Conservation (phyloP, 192 early-diverging fungal species). For the Coemansia interrupta region DNA sequence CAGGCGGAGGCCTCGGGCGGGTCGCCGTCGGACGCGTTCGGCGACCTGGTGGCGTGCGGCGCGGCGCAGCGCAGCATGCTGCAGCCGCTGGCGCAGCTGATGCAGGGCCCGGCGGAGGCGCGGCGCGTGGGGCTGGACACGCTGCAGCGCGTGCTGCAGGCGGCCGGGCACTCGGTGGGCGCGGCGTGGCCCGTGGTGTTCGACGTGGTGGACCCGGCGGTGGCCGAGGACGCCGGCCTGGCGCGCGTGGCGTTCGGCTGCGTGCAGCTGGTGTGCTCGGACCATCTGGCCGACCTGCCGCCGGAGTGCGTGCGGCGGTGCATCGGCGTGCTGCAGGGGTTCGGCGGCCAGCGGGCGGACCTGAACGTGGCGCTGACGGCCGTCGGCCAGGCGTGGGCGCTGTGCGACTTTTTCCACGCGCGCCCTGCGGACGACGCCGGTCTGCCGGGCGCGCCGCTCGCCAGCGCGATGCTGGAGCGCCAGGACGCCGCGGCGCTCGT, state of each 20-base stretch:
- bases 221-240: slow-evolving; percentile 21
- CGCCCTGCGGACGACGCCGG: slow-evolving; percentile 10
- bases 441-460: slow-evolving; percentile 4
- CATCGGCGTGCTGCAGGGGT: slow-evolving; percentile 74
- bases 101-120: slow-evolving; percentile 57
- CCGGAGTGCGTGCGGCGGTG: slow-evolving; percentile 74
- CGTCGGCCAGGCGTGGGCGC: slow-evolving; percentile 86
- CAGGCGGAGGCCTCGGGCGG: slow-evolving; percentile 37
- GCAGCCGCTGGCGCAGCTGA: slow-evolving; percentile 59
- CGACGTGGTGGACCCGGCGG: slow-evolving; percentile 48
- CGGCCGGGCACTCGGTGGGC: slow-evolving; percentile 81
- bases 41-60: slow-evolving; percentile 57
- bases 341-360: slow-evolving; percentile 82
- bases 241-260: slow-evolving; percentile 87
- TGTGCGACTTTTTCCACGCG: slow-evolving; percentile 84
- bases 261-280: slow-evolving; percentile 91
- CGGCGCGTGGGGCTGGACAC: slow-evolving; percentile 84
- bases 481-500: slow-evolving; percentile 7
- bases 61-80: slow-evolving; percentile 65
- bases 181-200: slow-evolving; percentile 86
- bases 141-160: slow-evolving; percentile 84
- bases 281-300: slow-evolving; percentile 79
- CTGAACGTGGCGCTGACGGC: slow-evolving; percentile 93
- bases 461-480: slow-evolving; percentile 14
- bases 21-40: background rate